Evolutionary conservation across 176 grass and related monocot genomes (phyloP), one percentile per base, ranked within the genome.

Genomic region (Zea luxurians): DNA sequence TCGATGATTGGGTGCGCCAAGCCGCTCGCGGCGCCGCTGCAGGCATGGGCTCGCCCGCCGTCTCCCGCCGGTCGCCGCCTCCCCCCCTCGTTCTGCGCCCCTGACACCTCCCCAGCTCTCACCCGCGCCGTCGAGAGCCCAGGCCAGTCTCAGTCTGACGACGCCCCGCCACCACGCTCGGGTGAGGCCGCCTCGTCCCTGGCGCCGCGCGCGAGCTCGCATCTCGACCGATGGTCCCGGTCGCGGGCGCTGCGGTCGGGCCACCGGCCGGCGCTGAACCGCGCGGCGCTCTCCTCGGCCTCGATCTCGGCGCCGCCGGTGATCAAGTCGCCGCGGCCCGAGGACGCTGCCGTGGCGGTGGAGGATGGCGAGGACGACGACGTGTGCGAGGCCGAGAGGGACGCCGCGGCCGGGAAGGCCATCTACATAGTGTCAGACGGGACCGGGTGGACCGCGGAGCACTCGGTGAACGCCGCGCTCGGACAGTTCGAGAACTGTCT

Each of bases 381-480:
- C 2, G 37, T 48, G 27, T 75, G 62, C 47, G 67, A 2, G 1
- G 69, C 64, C 7, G 87, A 45, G 41, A 11, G 42, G 12, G 69
- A 43, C 35, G 78, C 71, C 18, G 49, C 45, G 42, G 74, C 5
- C 34, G 76, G 81, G 89, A 98, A 98, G 66, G 47, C 92, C 66
- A 98, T 98, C 84, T 98, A 95, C 80, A 92, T 98, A 88, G 96
- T 98, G 61, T 98, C 96, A 13, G 96, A 98, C 74, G 92, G 96
- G n/a, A 98, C 96, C 3, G 96, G 96, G 13, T 94, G 88, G 86
- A 98, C 96, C 53, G 75, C 92, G 62, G 96, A 98, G 96, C 85
- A 98, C 64, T 89, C 96, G 66, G 96, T 98, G 65, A 94, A 90
- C 78, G 90, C 96, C 50, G 96, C 90, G 76, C 86, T 98, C 57